These are phyloP conservation scores for Alternaria metachromatica DNA, from an alignment of 2,329 filamentous ascomycete genomes.

Conservation along the genomic window DNA sequence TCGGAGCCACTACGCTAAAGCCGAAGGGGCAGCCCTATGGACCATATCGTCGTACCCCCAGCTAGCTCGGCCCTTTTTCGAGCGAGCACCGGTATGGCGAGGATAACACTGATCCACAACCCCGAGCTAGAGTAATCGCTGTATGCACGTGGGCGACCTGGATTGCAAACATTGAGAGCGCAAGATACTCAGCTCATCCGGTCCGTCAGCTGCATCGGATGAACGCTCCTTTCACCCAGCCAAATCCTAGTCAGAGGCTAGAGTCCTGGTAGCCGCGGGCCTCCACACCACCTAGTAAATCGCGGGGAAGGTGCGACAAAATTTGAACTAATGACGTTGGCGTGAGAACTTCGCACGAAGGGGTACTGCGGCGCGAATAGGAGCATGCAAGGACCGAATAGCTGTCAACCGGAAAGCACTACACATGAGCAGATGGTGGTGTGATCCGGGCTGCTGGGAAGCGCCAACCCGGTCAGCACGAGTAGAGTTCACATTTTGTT, in stretches of 20 bases:
- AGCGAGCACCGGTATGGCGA: conserved; percentile 34
- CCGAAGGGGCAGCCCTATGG: conserved; percentile 26
- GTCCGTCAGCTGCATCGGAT: conserved; percentile 29
- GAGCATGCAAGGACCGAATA: conserved; percentile 3
- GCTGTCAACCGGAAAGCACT: conserved; percentile 4
- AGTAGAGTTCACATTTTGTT: neutral
- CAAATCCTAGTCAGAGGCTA: conserved; percentile 11
- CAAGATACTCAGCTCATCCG: conserved; percentile 21
- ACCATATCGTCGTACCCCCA: conserved; percentile 9
- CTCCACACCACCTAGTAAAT: conserved; percentile 17
- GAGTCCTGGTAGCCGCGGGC: conserved; percentile 7
- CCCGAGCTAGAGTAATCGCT: conserved; percentile 8
- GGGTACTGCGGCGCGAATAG: conserved; percentile 21
- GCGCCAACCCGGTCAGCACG: neutral
- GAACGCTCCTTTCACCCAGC: conserved; percentile 38
- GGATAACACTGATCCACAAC: neutral
- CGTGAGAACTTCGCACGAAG: conserved; percentile 33
- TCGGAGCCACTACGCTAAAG: conserved; percentile 28
- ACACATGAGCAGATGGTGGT: conserved; percentile 16
- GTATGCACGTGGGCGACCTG: neutral
- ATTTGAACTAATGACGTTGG: conserved; percentile 19
- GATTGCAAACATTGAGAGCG: neutral
- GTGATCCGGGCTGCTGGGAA: conserved; percentile 12
- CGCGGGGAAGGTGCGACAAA: conserved; percentile 24
- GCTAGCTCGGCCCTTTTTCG: conserved; percentile 45